Evolutionary conservation across 495 filamentous ascomycete species (phyloP), one percentile per base, ranked within the genome.

Genomic region (Penicillium antarcticum): DNA sequence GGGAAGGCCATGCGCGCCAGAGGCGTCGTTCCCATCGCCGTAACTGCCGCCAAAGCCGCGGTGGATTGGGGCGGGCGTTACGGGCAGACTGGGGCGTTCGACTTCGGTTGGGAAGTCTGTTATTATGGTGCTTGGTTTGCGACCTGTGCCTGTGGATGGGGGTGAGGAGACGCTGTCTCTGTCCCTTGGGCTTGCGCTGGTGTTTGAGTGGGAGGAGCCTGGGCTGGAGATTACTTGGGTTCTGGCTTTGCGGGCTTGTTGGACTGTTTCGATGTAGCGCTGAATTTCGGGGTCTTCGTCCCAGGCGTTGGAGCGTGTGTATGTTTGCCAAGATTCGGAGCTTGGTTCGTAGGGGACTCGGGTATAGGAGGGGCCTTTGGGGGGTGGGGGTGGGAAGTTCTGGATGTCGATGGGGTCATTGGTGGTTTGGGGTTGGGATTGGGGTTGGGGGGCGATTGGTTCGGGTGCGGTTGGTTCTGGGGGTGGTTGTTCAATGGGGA

Each of bases 31-130:
- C 16, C 68, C 76, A 40, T 84, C 75, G 23, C 73, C 67, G 39
- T 71, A 73, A 72, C 74, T 82, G 52, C 79, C 21, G 21, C 21
- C 76, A 32, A 62, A 72, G 38, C 75, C 69, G 53, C 82, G 71
- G 24, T 82, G 75, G 51, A 89, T 80, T 3, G 91, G 89, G 1
- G 88, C 88, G 2, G 91, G 91, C 11, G 91, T 96, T 21, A 96
- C 91, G 14, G 91, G 90, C n/a, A 96, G 78, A 58, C 87, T 91
- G 36, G 91, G 91, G 14, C 91, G 80, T 66, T 96, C 91, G 52
- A 80, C 67, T 65, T 86, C 88, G 55, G 80, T 87, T 3, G 91
- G 91, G 71, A 96, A 96, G 70, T 95, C 89, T 21, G 89, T 95
- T 18, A 95, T 69, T 53, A 74, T 86, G 50, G 82, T 79, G 62